Percentiles rank a stretch among this genome's conserved stretches.
Evolutionary conservation across 2,329 filamentous ascomycete genomes (phyloP).

Genomic region (Fusarium euwallaceae): DNA sequence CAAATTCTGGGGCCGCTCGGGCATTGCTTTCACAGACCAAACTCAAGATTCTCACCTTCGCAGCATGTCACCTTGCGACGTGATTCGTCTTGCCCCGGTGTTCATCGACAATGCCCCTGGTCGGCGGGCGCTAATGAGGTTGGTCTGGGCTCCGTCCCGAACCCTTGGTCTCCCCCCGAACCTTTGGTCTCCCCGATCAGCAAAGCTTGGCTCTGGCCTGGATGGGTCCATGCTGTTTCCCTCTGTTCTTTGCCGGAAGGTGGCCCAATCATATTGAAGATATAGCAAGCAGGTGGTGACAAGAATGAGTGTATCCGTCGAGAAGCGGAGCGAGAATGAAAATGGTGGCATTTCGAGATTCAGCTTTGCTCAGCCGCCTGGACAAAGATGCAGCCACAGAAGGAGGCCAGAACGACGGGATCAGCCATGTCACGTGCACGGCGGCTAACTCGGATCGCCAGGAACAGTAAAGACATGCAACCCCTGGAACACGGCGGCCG

Average conservation of each 20-base stretch:
- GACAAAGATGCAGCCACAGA: neutral
- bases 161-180: neutral
- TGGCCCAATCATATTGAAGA: neutral
- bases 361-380: neutral
- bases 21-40: neutral
- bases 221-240: neutral
- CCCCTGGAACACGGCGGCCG: neutral
- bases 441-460: neutral
- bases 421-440: neutral
- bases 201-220: neutral
- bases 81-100: neutral
- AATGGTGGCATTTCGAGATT: neutral
- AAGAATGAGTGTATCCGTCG: neutral
- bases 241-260: neutral
- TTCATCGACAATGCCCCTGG: neutral
- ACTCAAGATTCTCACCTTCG: neutral
- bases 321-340: neutral
- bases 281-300: neutral
- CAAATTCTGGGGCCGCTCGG: neutral
- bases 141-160: neutral
- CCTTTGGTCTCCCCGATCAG: neutral
- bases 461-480: neutral
- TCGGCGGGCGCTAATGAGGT: neutral
- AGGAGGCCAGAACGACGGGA: neutral
- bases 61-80: neutral